Evolutionary conservation across 116 monocot species (phyloP).

Genomic region (Dioscorea cayenensis): DNA sequence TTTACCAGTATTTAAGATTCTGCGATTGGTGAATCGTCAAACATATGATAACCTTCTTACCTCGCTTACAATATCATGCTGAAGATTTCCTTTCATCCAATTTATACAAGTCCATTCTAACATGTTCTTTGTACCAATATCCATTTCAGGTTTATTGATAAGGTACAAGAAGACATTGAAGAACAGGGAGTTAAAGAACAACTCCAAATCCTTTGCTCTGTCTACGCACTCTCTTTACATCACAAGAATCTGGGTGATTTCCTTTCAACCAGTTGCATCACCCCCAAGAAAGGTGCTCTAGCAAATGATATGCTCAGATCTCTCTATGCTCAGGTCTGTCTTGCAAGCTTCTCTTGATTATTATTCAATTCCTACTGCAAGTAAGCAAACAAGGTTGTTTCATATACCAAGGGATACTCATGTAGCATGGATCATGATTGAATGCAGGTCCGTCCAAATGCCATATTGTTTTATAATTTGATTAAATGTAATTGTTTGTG

Average conservation of each 20-base stretch:
- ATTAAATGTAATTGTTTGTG: too few species aligned
- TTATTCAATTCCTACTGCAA: too few species aligned
- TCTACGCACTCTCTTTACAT: conserved; percentile 80
- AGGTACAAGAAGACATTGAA: conserved; percentile 58
- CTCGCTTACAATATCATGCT: too few species aligned
- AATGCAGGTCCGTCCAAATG: conserved; percentile 76
- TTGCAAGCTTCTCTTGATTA: not conserved
- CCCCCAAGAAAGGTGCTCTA: conserved; percentile 65
- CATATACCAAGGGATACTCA: not conserved
- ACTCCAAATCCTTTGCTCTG: conserved; percentile 65
- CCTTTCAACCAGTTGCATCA: conserved; percentile 68
- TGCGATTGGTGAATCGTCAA: too few species aligned
- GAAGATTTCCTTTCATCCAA: too few species aligned
- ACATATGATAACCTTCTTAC: too few species aligned
- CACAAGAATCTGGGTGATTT: conserved; percentile 93
- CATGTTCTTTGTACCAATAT: not conserved
- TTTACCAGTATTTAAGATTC: not conserved
- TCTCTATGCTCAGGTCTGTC: conserved; percentile 67
- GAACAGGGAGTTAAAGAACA: conserved; percentile 66
- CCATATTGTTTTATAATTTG: too few species aligned
- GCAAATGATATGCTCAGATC: conserved; percentile 78
- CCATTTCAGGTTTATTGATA: conserved; percentile 63
- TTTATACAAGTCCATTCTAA: not conserved
- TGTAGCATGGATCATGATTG: not conserved
- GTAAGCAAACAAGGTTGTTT: not conserved